These are phyloP conservation scores for Myriosclerotinia scirpicola DNA, from an alignment of 2,329 filamentous ascomycete species.

Conservation along the genomic window DNA sequence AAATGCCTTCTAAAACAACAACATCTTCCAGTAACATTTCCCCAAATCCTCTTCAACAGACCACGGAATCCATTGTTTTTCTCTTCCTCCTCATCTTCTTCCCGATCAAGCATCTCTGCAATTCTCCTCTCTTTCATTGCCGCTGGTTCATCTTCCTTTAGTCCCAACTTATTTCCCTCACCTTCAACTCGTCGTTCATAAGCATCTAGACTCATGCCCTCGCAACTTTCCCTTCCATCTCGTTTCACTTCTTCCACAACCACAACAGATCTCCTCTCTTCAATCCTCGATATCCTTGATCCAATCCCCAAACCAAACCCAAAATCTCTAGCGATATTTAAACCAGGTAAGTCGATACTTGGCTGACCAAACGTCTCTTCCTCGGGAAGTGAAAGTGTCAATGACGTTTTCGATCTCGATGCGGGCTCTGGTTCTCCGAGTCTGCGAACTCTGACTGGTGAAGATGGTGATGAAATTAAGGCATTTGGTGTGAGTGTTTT, in stretches of 20 bases:
- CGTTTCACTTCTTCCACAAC: not conserved
- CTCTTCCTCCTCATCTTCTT: not conserved
- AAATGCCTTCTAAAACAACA: not conserved
- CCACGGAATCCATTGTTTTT: not conserved
- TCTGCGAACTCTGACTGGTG: not conserved
- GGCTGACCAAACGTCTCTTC: conserved; percentile 19
- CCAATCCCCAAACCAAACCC: not conserved
- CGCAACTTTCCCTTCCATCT: not conserved
- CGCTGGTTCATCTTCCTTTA: not conserved
- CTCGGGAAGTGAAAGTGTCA: conserved; percentile 14
- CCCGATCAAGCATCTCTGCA: conserved; percentile 1
- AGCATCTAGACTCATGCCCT: not conserved
- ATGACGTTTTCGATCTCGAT: conserved; percentile 14
- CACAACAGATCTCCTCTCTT: conserved; percentile 1
- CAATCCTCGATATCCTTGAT: conserved; percentile 4
- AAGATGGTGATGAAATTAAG: not conserved
- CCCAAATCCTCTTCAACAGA: not conserved
- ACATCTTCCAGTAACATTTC: not conserved
- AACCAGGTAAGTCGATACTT: conserved; percentile 19
- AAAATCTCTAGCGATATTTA: not conserved
- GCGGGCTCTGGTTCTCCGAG: not conserved
- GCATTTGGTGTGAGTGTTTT: not conserved
- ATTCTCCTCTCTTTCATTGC: not conserved
- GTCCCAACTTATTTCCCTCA: not conserved
- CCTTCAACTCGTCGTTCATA: not conserved